Conservation (phyloP, 179 eudicot species). For the Actinidia polygama region DNA sequence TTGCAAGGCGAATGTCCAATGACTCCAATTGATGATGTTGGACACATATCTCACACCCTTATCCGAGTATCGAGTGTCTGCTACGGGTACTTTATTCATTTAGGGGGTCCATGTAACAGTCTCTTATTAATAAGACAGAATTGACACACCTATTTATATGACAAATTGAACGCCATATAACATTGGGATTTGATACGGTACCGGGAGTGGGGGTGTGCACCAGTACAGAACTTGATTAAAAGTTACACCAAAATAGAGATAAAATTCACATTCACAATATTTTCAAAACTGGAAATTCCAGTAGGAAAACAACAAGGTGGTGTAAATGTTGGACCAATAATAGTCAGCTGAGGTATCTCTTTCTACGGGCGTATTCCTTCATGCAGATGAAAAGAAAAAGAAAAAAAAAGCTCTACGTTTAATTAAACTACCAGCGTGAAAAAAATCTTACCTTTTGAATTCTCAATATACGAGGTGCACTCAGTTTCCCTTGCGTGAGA, state of each 20-base stretch:
- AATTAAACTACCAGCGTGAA: not conserved
- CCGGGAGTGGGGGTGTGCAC: not conserved
- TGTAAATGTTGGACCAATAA: not conserved
- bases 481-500: constrained; percentile 91
- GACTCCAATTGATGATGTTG: too few species aligned
- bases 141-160: not conserved
- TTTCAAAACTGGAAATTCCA: not conserved
- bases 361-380: not conserved
- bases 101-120: too few species aligned
- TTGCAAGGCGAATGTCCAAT: too few species aligned
- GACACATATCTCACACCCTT: too few species aligned
- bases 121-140: not conserved
- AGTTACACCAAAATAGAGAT: not conserved
- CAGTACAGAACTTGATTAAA: not conserved
- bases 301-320: not conserved
- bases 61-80: too few species aligned
- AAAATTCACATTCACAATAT: not conserved
- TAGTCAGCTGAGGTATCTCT: not conserved
- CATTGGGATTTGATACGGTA: not conserved
- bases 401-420: constrained; percentile 2
- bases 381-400: constrained; percentile 9
- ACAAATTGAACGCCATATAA: not conserved
- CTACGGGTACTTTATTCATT: too few species aligned
- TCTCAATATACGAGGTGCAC: constrained; percentile 96
- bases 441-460: constrained; percentile 76